Evolutionary conservation across 2,329 filamentous ascomycete genomes (phyloP).

Genomic region (Arthrocladium fulminans): DNA sequence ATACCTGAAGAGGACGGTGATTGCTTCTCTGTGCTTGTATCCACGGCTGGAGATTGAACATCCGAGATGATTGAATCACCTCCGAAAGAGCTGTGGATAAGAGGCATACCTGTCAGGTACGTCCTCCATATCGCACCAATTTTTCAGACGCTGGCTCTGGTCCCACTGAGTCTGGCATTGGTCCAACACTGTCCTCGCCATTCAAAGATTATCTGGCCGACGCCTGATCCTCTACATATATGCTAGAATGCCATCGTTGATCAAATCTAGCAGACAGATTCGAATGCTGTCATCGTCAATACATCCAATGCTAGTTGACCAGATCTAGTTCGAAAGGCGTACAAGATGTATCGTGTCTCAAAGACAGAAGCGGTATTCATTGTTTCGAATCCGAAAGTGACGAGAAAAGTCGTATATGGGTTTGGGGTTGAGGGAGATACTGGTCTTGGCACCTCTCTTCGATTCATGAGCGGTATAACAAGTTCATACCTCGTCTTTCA

Average conservation of each 20-base stretch:
- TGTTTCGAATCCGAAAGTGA: slow-evolving; percentile 61
- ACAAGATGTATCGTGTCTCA: slow-evolving; percentile 40
- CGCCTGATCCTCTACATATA: slow-evolving; percentile 51
- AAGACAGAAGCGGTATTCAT: slow-evolving; percentile 61
- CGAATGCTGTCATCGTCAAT: slow-evolving; percentile 58
- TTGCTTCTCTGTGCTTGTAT: slow-evolving; percentile 61
- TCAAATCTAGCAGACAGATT: slow-evolving; percentile 49
- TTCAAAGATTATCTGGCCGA: slow-evolving; percentile 59
- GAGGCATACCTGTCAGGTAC: slow-evolving; percentile 58
- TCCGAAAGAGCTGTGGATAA: slow-evolving; percentile 56
- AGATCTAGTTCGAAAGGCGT: slow-evolving; percentile 51
- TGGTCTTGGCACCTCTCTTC: slow-evolving; percentile 66
- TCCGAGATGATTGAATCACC: slow-evolving; percentile 52
- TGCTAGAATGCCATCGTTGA: slow-evolving; percentile 52
- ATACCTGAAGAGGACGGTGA: slow-evolving; percentile 52
- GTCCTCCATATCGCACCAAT: slow-evolving; percentile 59
- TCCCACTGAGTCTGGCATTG: slow-evolving; percentile 66
- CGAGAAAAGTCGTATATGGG: slow-evolving; percentile 60
- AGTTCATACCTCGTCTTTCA: not conserved
- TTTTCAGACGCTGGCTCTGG: slow-evolving; percentile 56
- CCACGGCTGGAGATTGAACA: slow-evolving; percentile 70
- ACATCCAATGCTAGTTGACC: slow-evolving; percentile 52
- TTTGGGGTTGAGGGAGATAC: slow-evolving; percentile 56
- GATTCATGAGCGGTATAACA: slow-evolving; percentile 44
- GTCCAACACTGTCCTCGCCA: slow-evolving; percentile 57